These are phyloP conservation scores for Torrubiella hemipterigena DNA, from an alignment of 2,329 filamentous ascomycete genomes.

Conservation along the genomic window DNA sequence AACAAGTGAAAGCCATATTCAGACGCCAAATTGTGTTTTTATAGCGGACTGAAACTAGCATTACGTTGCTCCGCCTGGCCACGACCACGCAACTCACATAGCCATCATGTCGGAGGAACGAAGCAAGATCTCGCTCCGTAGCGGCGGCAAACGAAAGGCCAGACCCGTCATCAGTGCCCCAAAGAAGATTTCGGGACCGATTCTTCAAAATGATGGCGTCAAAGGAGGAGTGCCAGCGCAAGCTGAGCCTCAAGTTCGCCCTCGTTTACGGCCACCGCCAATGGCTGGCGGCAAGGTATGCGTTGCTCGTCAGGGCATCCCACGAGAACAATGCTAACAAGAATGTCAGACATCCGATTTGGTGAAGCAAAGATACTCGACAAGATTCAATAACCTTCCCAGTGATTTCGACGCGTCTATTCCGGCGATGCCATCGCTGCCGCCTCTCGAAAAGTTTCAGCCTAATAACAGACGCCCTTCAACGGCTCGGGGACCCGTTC, in stretches of 20 bases:
- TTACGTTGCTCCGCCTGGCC: no score
- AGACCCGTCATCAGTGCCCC: conserved; percentile 52
- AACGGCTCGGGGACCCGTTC: conserved; percentile 41
- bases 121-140: conserved; percentile 51
- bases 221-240: conserved; percentile 11
- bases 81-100: not conserved
- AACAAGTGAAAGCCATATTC: no score
- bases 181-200: conserved; percentile 49
- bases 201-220: conserved; percentile 36
- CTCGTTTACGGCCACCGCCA: conserved; percentile 34
- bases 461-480: conserved; percentile 38
- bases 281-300: conserved; percentile 43
- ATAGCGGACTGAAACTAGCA: no score
- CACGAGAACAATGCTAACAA: conserved; percentile 6
- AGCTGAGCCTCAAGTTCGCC: conserved; percentile 19
- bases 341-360: conserved; percentile 55
- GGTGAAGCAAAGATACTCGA: conserved; percentile 90
- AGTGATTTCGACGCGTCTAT: conserved; percentile 55
- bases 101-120: conserved; percentile 48
- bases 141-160: conserved; percentile 47
- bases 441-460: conserved; percentile 47
- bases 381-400: conserved; percentile 71
- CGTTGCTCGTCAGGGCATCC: not conserved
- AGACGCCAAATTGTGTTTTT: no score
- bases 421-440: conserved; percentile 61